Evolutionary conservation across 1,284 basidiomycete species (phyloP).

Genomic region (Exobasidium rhododendri): DNA sequence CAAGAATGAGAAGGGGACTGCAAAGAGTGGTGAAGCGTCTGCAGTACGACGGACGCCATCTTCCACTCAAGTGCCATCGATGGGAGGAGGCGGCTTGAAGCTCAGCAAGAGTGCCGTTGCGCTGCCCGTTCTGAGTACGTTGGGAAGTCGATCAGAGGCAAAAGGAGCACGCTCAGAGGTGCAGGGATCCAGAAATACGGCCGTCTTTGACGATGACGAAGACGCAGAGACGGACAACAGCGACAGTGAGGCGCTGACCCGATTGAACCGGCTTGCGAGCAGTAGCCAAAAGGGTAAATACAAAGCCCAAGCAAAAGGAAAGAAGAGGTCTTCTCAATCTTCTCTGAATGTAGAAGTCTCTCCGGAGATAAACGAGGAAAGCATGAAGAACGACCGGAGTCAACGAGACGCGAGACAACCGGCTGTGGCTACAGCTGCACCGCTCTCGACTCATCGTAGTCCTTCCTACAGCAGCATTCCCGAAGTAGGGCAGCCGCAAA

Average conservation of each 20-base stretch:
- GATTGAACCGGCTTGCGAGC: slow-evolving; percentile 1
- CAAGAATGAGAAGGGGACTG: background rate
- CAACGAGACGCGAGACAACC: background rate
- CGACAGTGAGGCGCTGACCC: background rate
- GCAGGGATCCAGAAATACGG: background rate
- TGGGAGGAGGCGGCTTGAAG: slow-evolving; percentile 55
- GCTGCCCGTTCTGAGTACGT: slow-evolving; percentile 58
- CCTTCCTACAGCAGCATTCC: background rate
- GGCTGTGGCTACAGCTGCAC: background rate
- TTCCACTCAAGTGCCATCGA: slow-evolving; percentile 6
- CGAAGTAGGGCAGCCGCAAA: slow-evolving; percentile 64
- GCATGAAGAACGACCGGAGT: background rate
- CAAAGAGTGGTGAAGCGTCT: slow-evolving; percentile 15
- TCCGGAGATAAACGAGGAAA: slow-evolving; percentile 10
- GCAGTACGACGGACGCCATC: slow-evolving; percentile 7
- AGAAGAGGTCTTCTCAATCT: background rate
- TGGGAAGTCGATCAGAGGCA: slow-evolving; percentile 57
- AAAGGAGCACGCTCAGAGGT: background rate
- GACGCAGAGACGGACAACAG: background rate
- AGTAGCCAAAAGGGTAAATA: background rate
- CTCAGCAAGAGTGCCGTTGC: slow-evolving; percentile 68
- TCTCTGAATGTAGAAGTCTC: slow-evolving; percentile 5
- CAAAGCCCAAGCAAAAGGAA: background rate
- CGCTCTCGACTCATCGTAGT: background rate
- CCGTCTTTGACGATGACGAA: slow-evolving; percentile 5